Evolutionary conservation across 192 early-diverging fungal species (phyloP).

Genomic region (Chytriomyces confervae): DNA sequence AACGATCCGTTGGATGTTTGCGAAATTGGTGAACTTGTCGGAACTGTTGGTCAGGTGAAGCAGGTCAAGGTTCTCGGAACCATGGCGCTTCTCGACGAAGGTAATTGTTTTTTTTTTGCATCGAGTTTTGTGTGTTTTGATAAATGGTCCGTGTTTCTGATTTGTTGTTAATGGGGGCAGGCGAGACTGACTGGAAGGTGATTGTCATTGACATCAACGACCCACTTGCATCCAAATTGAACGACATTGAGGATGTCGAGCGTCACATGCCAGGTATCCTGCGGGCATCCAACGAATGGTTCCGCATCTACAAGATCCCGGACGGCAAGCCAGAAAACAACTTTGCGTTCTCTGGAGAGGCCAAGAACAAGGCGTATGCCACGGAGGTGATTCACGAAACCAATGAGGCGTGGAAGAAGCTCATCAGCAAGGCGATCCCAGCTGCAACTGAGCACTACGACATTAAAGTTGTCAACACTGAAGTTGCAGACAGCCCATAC

Average conservation of each 20-base stretch:
- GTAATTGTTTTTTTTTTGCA: conserved; percentile 19
- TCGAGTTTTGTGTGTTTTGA: not conserved
- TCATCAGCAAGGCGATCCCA: conserved; percentile 72
- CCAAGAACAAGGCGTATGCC: conserved; percentile 82
- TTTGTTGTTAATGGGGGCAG: conserved; percentile 16
- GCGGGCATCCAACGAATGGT: conserved; percentile 98
- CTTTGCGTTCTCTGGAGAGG: conserved; percentile 92
- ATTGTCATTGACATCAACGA: conserved; percentile 98
- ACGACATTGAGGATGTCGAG: conserved; percentile 99
- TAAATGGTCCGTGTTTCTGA: not conserved
- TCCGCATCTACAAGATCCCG: conserved; percentile 99
- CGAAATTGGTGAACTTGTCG: conserved; percentile 97
- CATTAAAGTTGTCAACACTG: conserved; percentile 67
- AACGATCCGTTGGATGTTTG: conserved; percentile 98
- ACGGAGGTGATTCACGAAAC: conserved; percentile 89
- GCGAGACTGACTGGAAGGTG: conserved; percentile 99
- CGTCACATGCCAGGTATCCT: conserved; percentile 94
- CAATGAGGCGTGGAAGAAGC: conserved; percentile 89
- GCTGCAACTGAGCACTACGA: conserved; percentile 74
- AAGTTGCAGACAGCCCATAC: conserved; percentile 76
- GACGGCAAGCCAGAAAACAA: conserved; percentile 99
- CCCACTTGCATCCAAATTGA: conserved; percentile 94
- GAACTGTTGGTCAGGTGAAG: conserved; percentile 93
- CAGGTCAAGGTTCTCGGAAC: conserved; percentile 98
- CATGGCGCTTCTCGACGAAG: conserved; percentile 99